Percentiles rank a stretch among this genome's conserved stretches.
phyloP scores from a whole-genome alignment of 2,329 filamentous ascomycete genomes.

The Aspergillus sp. region DNA sequence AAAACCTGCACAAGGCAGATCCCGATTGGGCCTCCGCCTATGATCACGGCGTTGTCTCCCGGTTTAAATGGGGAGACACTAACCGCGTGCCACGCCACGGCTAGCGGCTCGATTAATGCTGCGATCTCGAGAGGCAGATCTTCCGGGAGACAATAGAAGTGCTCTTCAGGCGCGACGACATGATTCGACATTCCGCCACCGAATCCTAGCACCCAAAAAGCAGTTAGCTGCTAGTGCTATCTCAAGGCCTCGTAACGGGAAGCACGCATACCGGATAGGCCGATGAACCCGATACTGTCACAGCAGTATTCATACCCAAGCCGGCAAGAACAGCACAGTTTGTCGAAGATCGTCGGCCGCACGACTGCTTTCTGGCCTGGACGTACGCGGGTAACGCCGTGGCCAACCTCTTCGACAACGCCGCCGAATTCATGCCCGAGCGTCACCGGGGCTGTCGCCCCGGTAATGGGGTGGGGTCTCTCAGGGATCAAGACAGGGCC shows the following conservation, averaged over 20 bases:
- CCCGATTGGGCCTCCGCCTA: conserved; percentile 56
- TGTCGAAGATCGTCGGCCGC: conserved; percentile 40
- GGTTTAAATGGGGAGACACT: conserved; percentile 38
- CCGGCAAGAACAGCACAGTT: conserved; percentile 37
- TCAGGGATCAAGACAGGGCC: conserved; percentile 41
- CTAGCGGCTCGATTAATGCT: conserved; percentile 54
- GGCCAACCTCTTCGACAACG: conserved; percentile 48
- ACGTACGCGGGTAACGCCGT: conserved; percentile 40
- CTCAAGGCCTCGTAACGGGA: background rate
- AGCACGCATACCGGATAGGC: conserved; percentile 31
- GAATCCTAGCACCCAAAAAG: no score
- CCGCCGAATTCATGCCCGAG: conserved; percentile 60
- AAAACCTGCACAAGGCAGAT: conserved; percentile 52
- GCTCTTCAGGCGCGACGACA: conserved; percentile 16
- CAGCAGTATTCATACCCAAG: conserved; percentile 54
- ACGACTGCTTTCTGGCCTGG: conserved; percentile 41
- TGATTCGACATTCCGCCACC: conserved; percentile 21
- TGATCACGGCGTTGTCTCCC: conserved; percentile 43
- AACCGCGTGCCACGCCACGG: conserved; percentile 57
- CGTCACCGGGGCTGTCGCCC: conserved; percentile 48
- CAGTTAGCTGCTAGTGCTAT: conserved; percentile 35
- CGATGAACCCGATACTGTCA: conserved; percentile 46
- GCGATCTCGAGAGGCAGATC: conserved; percentile 34
- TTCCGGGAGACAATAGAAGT: conserved; percentile 18
- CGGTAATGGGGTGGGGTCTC: conserved; percentile 48